Evolutionary conservation across 192 early-diverging fungal genomes (phyloP).

Genomic region (Spinellus fusiger): DNA sequence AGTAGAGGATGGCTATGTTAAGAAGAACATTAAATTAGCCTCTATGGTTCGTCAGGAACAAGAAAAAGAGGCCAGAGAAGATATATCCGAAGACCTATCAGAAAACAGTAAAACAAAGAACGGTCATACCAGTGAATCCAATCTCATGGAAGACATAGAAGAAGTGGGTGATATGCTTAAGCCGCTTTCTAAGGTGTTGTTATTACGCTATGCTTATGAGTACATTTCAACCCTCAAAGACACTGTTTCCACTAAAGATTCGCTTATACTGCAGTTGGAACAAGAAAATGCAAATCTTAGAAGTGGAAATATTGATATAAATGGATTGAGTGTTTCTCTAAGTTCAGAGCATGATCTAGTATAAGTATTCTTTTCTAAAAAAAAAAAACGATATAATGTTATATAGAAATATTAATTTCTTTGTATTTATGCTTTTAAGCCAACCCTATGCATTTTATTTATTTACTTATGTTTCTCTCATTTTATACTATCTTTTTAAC

Average conservation of each 20-base stretch:
- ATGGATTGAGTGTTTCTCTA: background rate
- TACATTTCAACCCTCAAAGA: slow-evolving; percentile 22
- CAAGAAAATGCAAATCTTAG: background rate
- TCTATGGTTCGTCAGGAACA: slow-evolving; percentile 20
- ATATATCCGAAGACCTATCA: background rate
- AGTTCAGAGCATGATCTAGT: background rate
- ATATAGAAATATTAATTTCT: background rate
- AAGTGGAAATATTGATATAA: background rate
- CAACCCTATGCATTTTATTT: background rate
- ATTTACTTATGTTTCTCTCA: background rate
- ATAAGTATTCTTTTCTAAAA: background rate
- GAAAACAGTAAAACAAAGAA: background rate
- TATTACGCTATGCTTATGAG: slow-evolving; percentile 31
- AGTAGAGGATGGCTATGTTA: slow-evolving; percentile 53
- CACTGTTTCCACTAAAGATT: background rate
- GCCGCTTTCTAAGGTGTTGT: slow-evolving; percentile 27
- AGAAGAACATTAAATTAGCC: slow-evolving; percentile 9
- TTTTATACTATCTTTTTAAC: background rate
- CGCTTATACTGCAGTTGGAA: background rate
- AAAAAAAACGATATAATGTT: background rate
- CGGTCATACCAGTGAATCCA: background rate
- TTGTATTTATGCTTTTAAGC: background rate
- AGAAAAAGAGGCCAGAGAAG: slow-evolving; percentile 4
- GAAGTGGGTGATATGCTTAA: slow-evolving; percentile 5
- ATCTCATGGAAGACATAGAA: background rate